Percentiles rank a stretch among this genome's conserved stretches.
These are phyloP conservation scores for Pyrus hybrid DNA, from an alignment of 331 rosid species.

Conservation along the genomic window DNA sequence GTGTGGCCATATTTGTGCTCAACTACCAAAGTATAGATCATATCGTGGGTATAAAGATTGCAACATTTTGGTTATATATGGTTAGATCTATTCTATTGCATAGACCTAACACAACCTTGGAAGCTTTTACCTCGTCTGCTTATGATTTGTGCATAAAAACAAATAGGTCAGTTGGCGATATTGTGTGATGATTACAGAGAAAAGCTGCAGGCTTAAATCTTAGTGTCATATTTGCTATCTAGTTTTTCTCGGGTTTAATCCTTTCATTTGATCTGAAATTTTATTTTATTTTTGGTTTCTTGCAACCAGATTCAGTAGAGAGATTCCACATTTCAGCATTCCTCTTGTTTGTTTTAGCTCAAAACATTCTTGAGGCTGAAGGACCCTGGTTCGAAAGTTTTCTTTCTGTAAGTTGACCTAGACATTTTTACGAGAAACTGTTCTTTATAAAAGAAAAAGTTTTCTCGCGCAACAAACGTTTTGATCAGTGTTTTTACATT, in stretches of 20 bases:
- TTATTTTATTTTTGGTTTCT: conserved; percentile 5
- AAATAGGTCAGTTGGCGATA: neutral
- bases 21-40: neutral
- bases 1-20: neutral
- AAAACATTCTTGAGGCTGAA: conserved; percentile 93
- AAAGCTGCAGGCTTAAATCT: neutral
- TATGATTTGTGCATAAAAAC: neutral
- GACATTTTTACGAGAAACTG: conserved; percentile 4
- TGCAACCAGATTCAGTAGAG: conserved; percentile 79
- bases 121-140: neutral
- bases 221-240: neutral
- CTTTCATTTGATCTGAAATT: conserved; percentile 2
- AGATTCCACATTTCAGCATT: conserved; percentile 91
- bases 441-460: neutral
- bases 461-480: conserved; percentile 6
- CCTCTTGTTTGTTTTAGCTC: conserved; percentile 83
- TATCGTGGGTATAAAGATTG: neutral
- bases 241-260: neutral
- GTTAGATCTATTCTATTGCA: neutral
- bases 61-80: neutral
- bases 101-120: neutral
- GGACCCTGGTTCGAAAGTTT: conserved; percentile 91
- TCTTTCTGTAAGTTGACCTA: conserved; percentile 56
- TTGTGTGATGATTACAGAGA: neutral
- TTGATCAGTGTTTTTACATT: conserved; percentile 4